These are phyloP conservation scores for Raphanus sativus DNA, from an alignment of 345 rosid species.

Conservation along the genomic window DNA sequence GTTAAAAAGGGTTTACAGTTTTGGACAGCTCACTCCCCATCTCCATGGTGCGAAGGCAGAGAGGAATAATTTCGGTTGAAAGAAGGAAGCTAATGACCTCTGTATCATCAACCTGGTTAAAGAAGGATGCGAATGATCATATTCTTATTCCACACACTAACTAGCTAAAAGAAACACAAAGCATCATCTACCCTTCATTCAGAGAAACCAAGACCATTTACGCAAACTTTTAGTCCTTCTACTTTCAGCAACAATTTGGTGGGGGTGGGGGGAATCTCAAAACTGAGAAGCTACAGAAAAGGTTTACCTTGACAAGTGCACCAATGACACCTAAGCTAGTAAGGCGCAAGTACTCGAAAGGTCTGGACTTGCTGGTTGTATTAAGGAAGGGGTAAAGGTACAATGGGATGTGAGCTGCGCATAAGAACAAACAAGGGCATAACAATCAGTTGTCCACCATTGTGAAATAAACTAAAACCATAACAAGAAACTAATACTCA, in stretches of 20 bases:
- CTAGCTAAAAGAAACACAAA: conserved; percentile 15
- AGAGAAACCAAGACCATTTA: background rate
- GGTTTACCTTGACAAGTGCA: conserved; percentile 89
- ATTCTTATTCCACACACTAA: background rate
- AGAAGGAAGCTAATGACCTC: conserved; percentile 98
- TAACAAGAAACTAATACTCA: background rate
- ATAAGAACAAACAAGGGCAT: background rate
- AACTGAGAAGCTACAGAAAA: no score
- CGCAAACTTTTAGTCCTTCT: no score
- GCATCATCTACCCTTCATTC: background rate
- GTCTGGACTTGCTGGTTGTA: conserved; percentile 93
- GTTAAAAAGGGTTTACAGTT: conserved; percentile 62
- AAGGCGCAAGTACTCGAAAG: conserved; percentile 91
- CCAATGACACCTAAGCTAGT: conserved; percentile 99
- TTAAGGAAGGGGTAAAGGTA: conserved; percentile 95
- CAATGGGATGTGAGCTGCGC: conserved; percentile 92
- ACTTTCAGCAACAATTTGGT: no score
- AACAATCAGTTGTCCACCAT: background rate
- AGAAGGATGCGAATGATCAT: background rate
- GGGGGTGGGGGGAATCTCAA: no score
- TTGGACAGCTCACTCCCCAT: conserved; percentile 98
- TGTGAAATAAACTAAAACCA: background rate
- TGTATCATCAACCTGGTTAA: conserved; percentile 88
- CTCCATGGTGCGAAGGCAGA: conserved; percentile 96
- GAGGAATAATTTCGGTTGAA: conserved; percentile 88